Evolutionary conservation across 2,329 filamentous ascomycete genomes (phyloP).

Genomic region (Fulvia fulva): DNA sequence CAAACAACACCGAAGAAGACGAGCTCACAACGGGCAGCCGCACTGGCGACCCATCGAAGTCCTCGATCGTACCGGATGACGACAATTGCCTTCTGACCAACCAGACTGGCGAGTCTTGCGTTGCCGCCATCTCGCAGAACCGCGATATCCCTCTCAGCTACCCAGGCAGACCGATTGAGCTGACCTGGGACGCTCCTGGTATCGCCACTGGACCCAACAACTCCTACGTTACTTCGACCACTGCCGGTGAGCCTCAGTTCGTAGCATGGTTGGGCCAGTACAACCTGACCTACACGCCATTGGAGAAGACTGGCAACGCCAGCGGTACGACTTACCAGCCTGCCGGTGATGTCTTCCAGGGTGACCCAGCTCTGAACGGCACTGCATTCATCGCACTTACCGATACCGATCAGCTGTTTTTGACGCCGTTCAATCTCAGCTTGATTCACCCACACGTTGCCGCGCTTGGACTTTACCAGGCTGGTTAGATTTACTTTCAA

Average conservation of each 20-base stretch:
- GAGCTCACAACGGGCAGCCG: too few relatives aligned
- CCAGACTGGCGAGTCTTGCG: too few relatives aligned
- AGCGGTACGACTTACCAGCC: not conserved
- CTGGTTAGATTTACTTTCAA: not conserved
- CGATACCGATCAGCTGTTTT: not conserved
- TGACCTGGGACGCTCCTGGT: not conserved
- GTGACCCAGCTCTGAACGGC: not conserved
- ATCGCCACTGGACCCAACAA: not conserved
- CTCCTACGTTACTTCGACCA: not conserved
- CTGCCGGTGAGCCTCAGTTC: not conserved
- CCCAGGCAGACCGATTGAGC: not conserved
- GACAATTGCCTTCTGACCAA: too few relatives aligned
- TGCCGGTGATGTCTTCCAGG: not conserved
- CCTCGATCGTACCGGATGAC: too few relatives aligned
- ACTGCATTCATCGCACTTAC: not conserved
- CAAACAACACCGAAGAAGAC: too few relatives aligned
- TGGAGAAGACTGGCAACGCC: not conserved
- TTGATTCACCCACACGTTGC: not conserved
- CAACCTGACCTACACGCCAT: not conserved
- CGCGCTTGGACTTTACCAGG: not conserved
- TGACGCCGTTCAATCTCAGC: not conserved
- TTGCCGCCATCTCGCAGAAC: not conserved
- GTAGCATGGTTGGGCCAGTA: not conserved
- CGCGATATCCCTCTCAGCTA: not conserved
- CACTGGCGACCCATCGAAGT: too few relatives aligned